Base-by-base conservation (phyloP, 306 rosid species). In the Vigna trinervia region DNA sequence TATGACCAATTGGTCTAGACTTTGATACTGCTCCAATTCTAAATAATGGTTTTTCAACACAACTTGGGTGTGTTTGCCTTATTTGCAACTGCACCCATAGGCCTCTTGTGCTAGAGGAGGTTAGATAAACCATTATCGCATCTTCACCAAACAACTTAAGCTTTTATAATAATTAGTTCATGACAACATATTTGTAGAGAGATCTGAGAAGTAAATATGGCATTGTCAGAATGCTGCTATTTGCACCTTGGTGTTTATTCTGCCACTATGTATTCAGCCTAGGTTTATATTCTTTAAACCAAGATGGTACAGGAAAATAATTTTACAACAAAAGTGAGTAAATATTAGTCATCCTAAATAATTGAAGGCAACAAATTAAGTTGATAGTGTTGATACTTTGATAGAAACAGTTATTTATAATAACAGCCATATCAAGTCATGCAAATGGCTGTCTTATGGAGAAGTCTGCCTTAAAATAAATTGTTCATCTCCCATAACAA, bases 401-500 rank as follows among this genome's bases (percentile, higher is more conserved):
- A 53, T 36, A 45, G 48, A 69, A 71, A 56, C 56, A 53, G 36
- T 19, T 17, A 28, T 54, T 41, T 26, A 59, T 8, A 28, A 57
- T 45, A 32, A 68, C 81, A 14, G 17, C 45, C 15, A 46, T 78
- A 61, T 32, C 62, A 61, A 26, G 32, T 22, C 26, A 56, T 47
- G 61, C 81, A 23, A 38, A 68, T 36, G 36, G 12, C 17, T 43
- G 45, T 73, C 75, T 32, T 7, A 57, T 23, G 14, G 47, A 43
- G 47, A 75, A 65, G 67, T 45, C 52, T 45, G 45, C 38, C 64
- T 8, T 64, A 22, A 64, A 62, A 57, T 57, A 47, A 34, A 78
- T 32, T 14, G 46, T 54, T 57, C 22, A 69, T 22, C 34, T 78
- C 71, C 23, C 28, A 34, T 19, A 59, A 59, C 32, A 59, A 43